phyloP scores from a whole-genome alignment of 1,139 yeast genomes.

The Yarrowia galli region DNA sequence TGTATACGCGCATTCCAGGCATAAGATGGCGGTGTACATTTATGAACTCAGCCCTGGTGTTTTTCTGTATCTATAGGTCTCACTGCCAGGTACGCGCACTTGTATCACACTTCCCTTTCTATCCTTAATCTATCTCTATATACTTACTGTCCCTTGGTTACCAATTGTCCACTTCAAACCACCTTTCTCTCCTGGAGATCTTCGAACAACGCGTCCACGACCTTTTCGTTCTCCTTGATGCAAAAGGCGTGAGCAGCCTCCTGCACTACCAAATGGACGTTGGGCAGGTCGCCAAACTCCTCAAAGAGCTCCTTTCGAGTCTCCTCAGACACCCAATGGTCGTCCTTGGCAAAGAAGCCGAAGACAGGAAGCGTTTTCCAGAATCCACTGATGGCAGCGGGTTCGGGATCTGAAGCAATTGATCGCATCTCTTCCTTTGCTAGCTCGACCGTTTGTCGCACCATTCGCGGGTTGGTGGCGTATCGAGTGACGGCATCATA shows the following conservation, averaged over 20 bases:
- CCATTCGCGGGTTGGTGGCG: slow-evolving; percentile 36
- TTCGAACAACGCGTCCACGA: slow-evolving; percentile 49
- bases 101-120: too few relatives aligned
- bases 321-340: slow-evolving; percentile 66
- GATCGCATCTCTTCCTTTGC: slow-evolving; percentile 64
- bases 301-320: slow-evolving; percentile 56
- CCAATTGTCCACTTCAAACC: not conserved
- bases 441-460: slow-evolving; percentile 47
- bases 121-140: too few relatives aligned
- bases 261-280: slow-evolving; percentile 46
- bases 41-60: too few relatives aligned
- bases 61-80: too few relatives aligned
- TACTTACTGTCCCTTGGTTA: not conserved
- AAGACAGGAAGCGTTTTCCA: slow-evolving; percentile 56
- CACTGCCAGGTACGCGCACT: too few relatives aligned
- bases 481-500: slow-evolving; percentile 28
- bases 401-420: slow-evolving; percentile 54
- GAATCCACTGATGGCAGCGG: slow-evolving; percentile 58
- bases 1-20: too few relatives aligned
- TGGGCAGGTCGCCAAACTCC: slow-evolving; percentile 51
- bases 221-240: slow-evolving; percentile 60
- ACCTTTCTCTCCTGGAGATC: slow-evolving; percentile 12
- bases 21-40: too few relatives aligned
- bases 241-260: slow-evolving; percentile 63
- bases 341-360: slow-evolving; percentile 63